phyloP scores from a whole-genome alignment of 1,139 yeast species.

The Geotrichum cucujoidarum region DNA sequence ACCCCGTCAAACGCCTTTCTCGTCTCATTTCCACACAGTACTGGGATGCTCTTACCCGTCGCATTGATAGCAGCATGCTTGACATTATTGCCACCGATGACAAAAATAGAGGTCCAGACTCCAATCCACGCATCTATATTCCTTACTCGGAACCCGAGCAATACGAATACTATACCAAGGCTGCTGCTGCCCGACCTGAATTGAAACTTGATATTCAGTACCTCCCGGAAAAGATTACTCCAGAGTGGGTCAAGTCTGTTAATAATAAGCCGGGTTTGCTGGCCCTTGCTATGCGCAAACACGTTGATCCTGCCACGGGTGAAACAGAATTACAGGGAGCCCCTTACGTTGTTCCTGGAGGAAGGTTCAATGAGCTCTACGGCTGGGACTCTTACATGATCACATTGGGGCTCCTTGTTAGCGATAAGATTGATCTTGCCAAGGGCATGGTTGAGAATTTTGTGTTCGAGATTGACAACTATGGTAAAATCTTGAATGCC shows the following conservation, averaged over 20 bases:
- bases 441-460: conserved; percentile 91
- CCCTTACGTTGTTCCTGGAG: conserved; percentile 96
- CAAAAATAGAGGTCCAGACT: conserved; percentile 61
- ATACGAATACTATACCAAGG: conserved; percentile 57
- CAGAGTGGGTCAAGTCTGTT: conserved; percentile 66
- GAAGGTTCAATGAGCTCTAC: conserved; percentile 89
- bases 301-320: conserved; percentile 44
- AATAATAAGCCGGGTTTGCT: conserved; percentile 82
- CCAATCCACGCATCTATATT: conserved; percentile 67
- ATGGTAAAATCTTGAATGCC: conserved; percentile 91
- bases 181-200: conserved; percentile 54
- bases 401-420: conserved; percentile 72
- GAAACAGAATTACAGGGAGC: conserved; percentile 52
- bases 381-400: conserved; percentile 99
- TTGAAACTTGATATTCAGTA: conserved; percentile 68
- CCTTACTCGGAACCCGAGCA: conserved; percentile 70
- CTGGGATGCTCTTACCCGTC: conserved; percentile 77
- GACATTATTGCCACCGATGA: conserved; percentile 73
- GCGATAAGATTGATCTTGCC: conserved; percentile 63
- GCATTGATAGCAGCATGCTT: conserved; percentile 57
- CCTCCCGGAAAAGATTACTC: conserved; percentile 55
- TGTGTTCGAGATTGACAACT: conserved; percentile 81
- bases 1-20: conserved; percentile 75
- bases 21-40: conserved; percentile 72
- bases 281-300: conserved; percentile 63